Evolutionary conservation across 768 basidiomycete genomes (phyloP), one percentile per base, ranked within the genome.

Genomic region (Postia placenta): DNA sequence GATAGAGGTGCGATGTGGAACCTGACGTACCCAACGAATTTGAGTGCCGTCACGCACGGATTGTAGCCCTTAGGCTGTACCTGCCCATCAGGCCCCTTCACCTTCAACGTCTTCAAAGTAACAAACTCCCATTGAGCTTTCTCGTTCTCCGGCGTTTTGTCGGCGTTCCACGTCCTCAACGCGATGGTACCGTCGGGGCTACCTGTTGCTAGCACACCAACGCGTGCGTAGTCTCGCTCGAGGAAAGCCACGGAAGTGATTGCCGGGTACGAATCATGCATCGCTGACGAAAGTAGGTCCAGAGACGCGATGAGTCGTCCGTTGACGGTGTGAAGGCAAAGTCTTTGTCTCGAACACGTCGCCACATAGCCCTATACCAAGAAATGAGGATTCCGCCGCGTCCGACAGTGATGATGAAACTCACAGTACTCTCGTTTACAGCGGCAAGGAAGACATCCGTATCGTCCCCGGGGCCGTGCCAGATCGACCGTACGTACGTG

Each of bases 301-400:
- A 92, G 63, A 11, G 73, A 75, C 0, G 83, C 82, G 54, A 96
- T 89, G 0, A 78, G 81, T 15, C 86, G 77, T 0, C 79, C 92
- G 59, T 95, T 95, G 68, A 95, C 76, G 0, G 91, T 95, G 64
- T 92, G 90, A 14, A 94, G 66, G 62, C 80, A 85, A 14, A 96
- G 65, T 47, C 79, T 79, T 1, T 74, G 66, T 22, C 73, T 65
- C 2, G 92, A 93, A 55, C 89, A 92, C 0, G 91, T 83, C 0
- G 90, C 91, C 46, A 95, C 83, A 63, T 89, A 85, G 11, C 93
- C 93, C 92, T 94, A 39, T 38, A 17, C 50, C 23, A 51, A 9
- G 26, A 6, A 15, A 42, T 19, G 33, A 45, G 33, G 49, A 38
- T n/a, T n/a, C n/a, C n/a, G n/a, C n/a, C n/a, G n/a, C n/a, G n/a